These are phyloP conservation scores for Fraxinus nigra DNA, from an alignment of 305 asterid genomes.

Conservation along the genomic window DNA sequence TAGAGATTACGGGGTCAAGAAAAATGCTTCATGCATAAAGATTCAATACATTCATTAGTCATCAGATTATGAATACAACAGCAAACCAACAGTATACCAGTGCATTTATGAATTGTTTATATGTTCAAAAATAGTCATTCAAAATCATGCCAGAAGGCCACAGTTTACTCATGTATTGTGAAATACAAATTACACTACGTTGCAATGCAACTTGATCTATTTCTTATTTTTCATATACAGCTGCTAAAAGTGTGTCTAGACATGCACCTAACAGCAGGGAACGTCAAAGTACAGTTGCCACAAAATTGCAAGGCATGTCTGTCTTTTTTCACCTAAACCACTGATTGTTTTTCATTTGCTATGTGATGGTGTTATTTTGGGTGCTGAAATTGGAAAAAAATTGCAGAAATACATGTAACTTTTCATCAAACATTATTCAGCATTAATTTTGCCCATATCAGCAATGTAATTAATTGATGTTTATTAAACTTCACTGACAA, in stretches of 20 bases:
- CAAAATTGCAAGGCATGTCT: not conserved
- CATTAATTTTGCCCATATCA: not conserved
- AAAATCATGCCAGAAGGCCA: not conserved
- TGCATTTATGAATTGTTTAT: conserved; percentile 1
- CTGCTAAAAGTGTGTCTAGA: not conserved
- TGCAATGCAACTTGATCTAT: not conserved
- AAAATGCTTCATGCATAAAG: not conserved
- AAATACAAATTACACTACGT: not conserved
- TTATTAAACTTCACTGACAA: not conserved
- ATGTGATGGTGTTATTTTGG: not conserved
- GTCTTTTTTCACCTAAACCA: not conserved
- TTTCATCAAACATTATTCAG: not conserved
- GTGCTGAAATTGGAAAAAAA: not conserved
- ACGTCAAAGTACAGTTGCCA: not conserved
- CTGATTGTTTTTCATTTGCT: not conserved
- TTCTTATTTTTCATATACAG: not conserved
- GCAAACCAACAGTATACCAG: not conserved
- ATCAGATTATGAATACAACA: not conserved
- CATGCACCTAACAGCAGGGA: not conserved
- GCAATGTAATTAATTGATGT: not conserved
- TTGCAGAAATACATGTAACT: not conserved
- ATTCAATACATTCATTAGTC: conserved; percentile 2
- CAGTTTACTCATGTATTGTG: not conserved
- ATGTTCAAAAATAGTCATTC: not conserved
- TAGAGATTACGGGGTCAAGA: conserved; percentile 14